These are phyloP conservation scores for Rhizoclosmatium globosum DNA, from an alignment of 192 early-diverging fungal species.

Conservation along the genomic window DNA sequence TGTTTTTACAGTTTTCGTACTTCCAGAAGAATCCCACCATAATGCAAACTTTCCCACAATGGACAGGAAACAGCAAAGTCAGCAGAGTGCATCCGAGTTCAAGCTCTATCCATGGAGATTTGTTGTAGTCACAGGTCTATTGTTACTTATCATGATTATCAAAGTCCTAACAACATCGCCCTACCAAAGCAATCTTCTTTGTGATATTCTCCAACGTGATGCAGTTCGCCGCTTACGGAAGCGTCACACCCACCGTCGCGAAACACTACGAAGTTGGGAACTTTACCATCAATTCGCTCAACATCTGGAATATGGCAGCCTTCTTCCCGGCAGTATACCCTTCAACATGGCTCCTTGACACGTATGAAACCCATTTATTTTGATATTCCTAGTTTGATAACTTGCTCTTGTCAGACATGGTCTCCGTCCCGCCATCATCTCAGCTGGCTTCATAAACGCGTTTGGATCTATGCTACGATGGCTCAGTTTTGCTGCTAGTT, in stretches of 20 bases:
- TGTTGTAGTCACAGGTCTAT: background rate
- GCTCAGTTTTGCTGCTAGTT: background rate
- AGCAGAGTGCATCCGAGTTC: conserved; percentile 65
- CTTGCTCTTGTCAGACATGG: background rate
- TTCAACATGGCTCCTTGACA: conserved; percentile 31
- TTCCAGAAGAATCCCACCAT: no score
- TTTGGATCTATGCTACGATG: background rate
- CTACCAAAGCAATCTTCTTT: background rate
- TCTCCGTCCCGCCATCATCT: background rate
- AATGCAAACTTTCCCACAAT: no score
- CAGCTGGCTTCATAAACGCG: background rate
- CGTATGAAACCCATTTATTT: conserved; percentile 4
- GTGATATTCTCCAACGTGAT: background rate
- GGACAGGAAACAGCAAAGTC: no score
- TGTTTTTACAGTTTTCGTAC: no score
- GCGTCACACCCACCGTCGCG: conserved; percentile 17
- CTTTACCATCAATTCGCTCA: background rate
- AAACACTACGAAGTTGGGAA: background rate
- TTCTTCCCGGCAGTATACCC: conserved; percentile 18
- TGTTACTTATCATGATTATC: background rate
- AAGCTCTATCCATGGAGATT: conserved; percentile 63
- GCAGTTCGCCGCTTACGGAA: conserved; percentile 6
- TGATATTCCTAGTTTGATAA: background rate
- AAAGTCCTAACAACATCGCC: no score
- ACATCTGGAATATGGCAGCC: background rate